phyloP scores from a whole-genome alignment of 1,139 yeast species.

The Taphrina wiesneri region DNA sequence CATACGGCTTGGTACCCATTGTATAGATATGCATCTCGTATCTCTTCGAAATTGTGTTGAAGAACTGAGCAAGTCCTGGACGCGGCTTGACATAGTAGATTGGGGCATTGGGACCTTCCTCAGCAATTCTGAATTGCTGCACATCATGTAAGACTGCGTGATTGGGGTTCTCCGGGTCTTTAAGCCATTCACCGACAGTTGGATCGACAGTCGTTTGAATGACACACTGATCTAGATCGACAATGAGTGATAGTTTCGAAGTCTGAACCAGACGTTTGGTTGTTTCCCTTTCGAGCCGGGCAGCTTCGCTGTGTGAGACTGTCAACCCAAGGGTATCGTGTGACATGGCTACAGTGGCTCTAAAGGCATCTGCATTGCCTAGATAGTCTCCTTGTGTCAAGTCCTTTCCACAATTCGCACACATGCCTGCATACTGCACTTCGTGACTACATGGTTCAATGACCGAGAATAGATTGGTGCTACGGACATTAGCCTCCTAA shows the following conservation, averaged over 20 bases:
- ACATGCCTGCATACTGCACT: constrained; percentile 93
- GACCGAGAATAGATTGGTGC: constrained; percentile 44
- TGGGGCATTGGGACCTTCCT: constrained; percentile 59
- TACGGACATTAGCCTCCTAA: constrained; percentile 45
- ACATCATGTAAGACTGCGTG: constrained; percentile 84
- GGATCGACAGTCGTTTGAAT: constrained; percentile 98
- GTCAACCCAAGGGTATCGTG: constrained; percentile 86
- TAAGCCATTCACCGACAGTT: constrained; percentile 94
- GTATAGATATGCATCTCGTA: constrained; percentile 95
- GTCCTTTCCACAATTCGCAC: constrained; percentile 89
- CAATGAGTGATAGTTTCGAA: constrained; percentile 79
- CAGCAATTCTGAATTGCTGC: constrained; percentile 63
- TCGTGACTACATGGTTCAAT: constrained; percentile 88
- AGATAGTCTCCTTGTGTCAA: constrained; percentile 56
- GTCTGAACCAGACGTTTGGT: constrained; percentile 63
- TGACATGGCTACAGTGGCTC: constrained; percentile 86
- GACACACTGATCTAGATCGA: constrained; percentile 94
- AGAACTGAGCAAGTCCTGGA: constrained; percentile 78
- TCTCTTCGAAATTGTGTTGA: constrained; percentile 59
- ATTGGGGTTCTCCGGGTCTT: constrained; percentile 80
- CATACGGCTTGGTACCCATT: constrained; percentile 98
- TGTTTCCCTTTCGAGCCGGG: constrained; percentile 70
- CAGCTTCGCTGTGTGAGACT: constrained; percentile 81
- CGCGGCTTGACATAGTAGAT: constrained; percentile 92
- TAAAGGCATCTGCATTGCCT: constrained; percentile 68